Evolutionary conservation across 108 stramenopile genomes (phyloP).

Genomic region (Epithemia pelagica): DNA sequence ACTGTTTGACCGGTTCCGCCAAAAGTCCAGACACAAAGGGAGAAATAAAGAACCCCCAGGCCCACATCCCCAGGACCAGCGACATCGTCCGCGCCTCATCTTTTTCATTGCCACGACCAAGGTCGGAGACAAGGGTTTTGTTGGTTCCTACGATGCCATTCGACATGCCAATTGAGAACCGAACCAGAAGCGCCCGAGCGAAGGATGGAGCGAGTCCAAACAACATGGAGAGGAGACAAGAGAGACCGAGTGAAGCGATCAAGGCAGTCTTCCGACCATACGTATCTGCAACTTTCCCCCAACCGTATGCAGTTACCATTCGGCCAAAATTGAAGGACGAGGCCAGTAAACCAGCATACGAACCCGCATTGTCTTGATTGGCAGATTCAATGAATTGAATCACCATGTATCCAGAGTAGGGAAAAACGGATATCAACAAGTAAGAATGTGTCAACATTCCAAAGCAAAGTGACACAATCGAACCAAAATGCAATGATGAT

Average conservation of each 20-base stretch:
- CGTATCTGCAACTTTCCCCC: slow-evolving; percentile 53
- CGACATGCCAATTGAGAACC: slow-evolving; percentile 42
- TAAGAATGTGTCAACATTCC: slow-evolving; percentile 11
- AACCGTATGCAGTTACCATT: slow-evolving; percentile 35
- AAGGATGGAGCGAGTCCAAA: slow-evolving; percentile 57
- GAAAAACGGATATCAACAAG: slow-evolving; percentile 44
- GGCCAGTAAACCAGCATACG: slow-evolving; percentile 59
- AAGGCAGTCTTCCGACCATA: slow-evolving; percentile 59
- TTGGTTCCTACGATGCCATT: slow-evolving; percentile 49
- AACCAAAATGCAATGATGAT: background rate
- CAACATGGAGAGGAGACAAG: slow-evolving; percentile 36
- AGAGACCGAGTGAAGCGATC: slow-evolving; percentile 27
- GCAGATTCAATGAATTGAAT: slow-evolving; percentile 32
- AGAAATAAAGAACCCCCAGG: slow-evolving; percentile 47
- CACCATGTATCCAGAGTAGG: slow-evolving; percentile 61
- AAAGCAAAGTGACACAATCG: slow-evolving; percentile 6
- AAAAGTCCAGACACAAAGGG: slow-evolving; percentile 55
- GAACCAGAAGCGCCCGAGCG: slow-evolving; percentile 29
- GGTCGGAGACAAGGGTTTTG: slow-evolving; percentile 52
- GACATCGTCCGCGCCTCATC: slow-evolving; percentile 46
- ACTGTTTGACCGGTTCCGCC: slow-evolving; percentile 46
- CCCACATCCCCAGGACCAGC: slow-evolving; percentile 45
- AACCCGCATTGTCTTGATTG: slow-evolving; percentile 44
- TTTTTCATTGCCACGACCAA: slow-evolving; percentile 33
- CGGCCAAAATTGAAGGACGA: slow-evolving; percentile 67